A percentile compares a stretch with the other conserved stretches of the same genome.
These are phyloP conservation scores for Viridothelium virens DNA, from an alignment of 495 filamentous ascomycete species.

Conservation along the genomic window DNA sequence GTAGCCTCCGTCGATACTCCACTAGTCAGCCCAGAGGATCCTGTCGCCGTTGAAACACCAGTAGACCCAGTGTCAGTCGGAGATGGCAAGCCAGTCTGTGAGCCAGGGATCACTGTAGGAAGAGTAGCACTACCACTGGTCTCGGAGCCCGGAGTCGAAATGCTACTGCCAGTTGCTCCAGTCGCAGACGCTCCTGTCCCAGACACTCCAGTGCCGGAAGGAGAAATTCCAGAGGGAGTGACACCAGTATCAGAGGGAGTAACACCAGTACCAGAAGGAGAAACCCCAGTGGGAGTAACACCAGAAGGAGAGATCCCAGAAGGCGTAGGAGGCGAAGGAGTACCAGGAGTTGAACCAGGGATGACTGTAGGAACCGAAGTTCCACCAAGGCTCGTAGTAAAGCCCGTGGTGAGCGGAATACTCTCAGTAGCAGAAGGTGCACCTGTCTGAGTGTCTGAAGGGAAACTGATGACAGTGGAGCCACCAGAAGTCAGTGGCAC, in stretches of 20 bases:
- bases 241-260: no score
- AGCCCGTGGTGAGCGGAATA: not conserved
- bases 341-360: not conserved
- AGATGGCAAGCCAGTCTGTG: not conserved
- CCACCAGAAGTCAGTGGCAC: not conserved
- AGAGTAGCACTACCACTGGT: not conserved
- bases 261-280: not conserved
- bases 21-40: slow-evolving; percentile 19
- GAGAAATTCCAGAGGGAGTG: slow-evolving; percentile 2
- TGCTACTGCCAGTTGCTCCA: not conserved
- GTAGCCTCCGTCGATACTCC: slow-evolving; percentile 15
- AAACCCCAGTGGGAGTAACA: not conserved
- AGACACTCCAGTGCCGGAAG: not conserved
- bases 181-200: slow-evolving; percentile 7
- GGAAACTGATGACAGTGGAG: not conserved
- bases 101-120: not conserved
- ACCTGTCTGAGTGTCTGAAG: not conserved
- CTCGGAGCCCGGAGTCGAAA: not conserved
- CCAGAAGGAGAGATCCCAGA: not conserved
- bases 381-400: not conserved
- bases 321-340: not conserved
- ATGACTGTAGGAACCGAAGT: not conserved
- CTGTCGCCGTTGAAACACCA: slow-evolving; percentile 13
- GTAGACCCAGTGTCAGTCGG: slow-evolving; percentile 18
- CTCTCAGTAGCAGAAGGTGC: slow-evolving; percentile 11